phyloP scores from a whole-genome alignment of 129 eudicot genomes.

The Silybum marianum region DNA sequence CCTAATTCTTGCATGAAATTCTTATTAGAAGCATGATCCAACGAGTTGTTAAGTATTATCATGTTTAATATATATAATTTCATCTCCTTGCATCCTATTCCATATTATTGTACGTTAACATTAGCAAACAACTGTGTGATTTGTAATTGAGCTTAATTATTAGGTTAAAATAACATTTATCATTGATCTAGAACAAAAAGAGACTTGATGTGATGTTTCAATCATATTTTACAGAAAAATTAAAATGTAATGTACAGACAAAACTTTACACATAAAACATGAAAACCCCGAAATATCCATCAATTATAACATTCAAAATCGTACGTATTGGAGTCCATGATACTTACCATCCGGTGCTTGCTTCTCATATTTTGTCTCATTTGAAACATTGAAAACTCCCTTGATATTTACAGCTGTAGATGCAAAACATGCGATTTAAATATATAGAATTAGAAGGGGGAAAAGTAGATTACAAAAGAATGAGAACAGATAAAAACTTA shows the following conservation, averaged over 20 bases:
- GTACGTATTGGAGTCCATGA: slow-evolving; percentile 5
- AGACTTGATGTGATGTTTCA: not conserved
- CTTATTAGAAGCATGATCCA: not conserved
- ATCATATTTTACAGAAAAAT: not conserved
- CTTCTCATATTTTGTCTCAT: slow-evolving; percentile 94
- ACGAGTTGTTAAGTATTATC: not conserved
- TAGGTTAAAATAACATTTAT: not conserved
- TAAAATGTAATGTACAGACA: not conserved
- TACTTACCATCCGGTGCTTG: slow-evolving; percentile 81
- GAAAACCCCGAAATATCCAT: not conserved
- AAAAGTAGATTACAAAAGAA: not conserved
- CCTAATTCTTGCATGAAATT: not conserved
- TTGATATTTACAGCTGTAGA: slow-evolving; percentile 91
- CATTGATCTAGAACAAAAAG: not conserved
- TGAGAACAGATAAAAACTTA: not conserved
- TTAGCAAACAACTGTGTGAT: not conserved
- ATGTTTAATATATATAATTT: not conserved
- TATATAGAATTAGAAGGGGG: not conserved
- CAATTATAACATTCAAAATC: not conserved
- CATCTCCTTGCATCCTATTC: not conserved
- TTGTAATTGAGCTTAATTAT: not conserved
- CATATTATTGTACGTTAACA: not conserved
- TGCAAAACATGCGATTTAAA: not conserved
- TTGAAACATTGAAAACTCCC: slow-evolving; percentile 95
- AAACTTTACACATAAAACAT: not conserved